phyloP scores from a whole-genome alignment of 164 flowering plant species.

The Tinospora cordifolia region DNA sequence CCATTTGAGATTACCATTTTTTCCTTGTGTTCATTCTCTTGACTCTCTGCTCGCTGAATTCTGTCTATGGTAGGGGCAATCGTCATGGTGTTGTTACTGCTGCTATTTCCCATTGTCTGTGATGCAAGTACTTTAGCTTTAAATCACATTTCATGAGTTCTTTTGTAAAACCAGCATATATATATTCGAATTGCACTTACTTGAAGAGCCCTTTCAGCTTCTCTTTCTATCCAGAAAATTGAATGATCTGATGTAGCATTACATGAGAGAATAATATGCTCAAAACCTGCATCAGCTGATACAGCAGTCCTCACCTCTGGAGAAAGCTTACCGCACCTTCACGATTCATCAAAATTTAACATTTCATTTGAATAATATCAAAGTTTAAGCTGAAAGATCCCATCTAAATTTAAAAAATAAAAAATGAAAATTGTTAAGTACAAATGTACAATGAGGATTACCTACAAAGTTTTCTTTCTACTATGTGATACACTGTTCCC shows the following conservation, averaged over 20 bases:
- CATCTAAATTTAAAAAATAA: too few relatives aligned
- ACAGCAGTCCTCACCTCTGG: constrained; percentile 95
- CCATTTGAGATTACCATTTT: constrained; percentile 36
- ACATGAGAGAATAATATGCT: constrained; percentile 83
- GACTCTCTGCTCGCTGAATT: constrained; percentile 51
- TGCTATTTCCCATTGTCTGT: constrained; percentile 49
- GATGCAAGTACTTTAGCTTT: background rate
- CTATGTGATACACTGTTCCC: constrained; percentile 90
- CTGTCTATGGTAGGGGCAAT: constrained; percentile 53
- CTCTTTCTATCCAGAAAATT: constrained; percentile 80
- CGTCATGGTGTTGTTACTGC: constrained; percentile 26
- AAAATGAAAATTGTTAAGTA: too few relatives aligned
- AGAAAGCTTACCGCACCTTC: constrained; percentile 90
- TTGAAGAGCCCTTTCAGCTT: constrained; percentile 68
- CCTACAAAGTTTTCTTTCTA: constrained; percentile 93
- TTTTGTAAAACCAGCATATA: too few relatives aligned
- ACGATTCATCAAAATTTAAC: constrained; percentile 14
- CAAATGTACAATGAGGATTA: constrained; percentile 14
- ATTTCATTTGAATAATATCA: too few relatives aligned
- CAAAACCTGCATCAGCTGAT: constrained; percentile 90
- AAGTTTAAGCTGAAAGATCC: background rate
- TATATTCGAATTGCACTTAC: constrained; percentile 34
- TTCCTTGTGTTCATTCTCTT: constrained; percentile 73
- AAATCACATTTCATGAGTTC: too few relatives aligned
- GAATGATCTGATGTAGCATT: constrained; percentile 92